Percentiles rank a stretch among this genome's conserved stretches.
Conservation (phyloP, 352 stramenopile genomes). For the Pythium aquatile region DNA sequence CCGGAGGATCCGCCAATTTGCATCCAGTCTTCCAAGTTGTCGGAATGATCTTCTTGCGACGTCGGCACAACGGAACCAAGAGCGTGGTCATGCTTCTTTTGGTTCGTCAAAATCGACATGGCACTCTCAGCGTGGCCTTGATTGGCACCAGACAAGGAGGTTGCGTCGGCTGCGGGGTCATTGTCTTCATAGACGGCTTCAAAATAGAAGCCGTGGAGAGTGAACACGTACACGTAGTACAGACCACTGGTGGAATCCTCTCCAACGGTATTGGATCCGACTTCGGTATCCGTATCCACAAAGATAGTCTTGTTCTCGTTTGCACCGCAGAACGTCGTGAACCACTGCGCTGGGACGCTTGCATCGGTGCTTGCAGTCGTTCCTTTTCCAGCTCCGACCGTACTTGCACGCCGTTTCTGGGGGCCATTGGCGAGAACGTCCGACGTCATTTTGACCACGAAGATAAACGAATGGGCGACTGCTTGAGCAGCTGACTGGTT, state of each 20-base stretch:
- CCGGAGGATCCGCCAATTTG: not conserved
- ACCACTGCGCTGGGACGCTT: slow-evolving; percentile 48
- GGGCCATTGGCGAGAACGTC: slow-evolving; percentile 17
- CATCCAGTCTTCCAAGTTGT: not conserved
- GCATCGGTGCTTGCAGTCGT: slow-evolving; percentile 14
- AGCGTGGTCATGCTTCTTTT: not conserved
- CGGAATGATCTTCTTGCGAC: not conserved
- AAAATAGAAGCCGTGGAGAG: slow-evolving; percentile 39
- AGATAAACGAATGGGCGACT: slow-evolving; percentile 42
- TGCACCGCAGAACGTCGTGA: slow-evolving; percentile 34
- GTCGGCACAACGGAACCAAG: not conserved
- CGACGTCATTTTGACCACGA: slow-evolving; percentile 32
- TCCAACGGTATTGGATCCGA: not conserved
- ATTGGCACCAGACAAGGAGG: not conserved
- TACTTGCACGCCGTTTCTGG: slow-evolving; percentile 2
- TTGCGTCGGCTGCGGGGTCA: not conserved
- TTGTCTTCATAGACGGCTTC: slow-evolving; percentile 28
- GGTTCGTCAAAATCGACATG: not conserved
- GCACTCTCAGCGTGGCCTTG: not conserved
- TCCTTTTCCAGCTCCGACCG: slow-evolving; percentile 1
- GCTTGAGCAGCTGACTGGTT: slow-evolving; percentile 4
- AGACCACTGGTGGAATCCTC: slow-evolving; percentile 5
- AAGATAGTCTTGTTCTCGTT: slow-evolving; percentile 44
- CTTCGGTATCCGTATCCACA: slow-evolving; percentile 17
- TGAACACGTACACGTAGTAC: slow-evolving; percentile 43